Base-by-base conservation (phyloP, 345 rosid genomes). In the Hirschfeldia incana region DNA sequence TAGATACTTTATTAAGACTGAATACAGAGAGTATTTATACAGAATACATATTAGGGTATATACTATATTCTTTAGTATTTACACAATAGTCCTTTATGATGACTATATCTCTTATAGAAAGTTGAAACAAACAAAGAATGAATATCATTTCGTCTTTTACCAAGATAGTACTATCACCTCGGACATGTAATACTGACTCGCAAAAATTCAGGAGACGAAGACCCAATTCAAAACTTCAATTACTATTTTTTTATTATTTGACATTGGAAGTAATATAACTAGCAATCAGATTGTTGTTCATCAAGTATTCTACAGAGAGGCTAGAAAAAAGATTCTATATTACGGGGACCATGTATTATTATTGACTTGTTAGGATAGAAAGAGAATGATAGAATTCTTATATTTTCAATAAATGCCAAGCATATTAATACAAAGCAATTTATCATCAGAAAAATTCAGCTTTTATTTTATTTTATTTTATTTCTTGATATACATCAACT, bases 181-280 rank as follows among this genome's bases (percentile, higher is more conserved):
- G 65, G 51, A 79, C 75, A 79, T 63, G 66, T 68, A 73, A 59
- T 58, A 68, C 28, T 61, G 74, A 73, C 65, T 62, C 16, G 42
- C 42, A 32, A 13, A 39, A 42, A 72, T 13, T 5, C 37, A 26
- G 68, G 32, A 61, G 78, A 79, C 70, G 37, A 73, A 79, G 82
- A 79, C 78, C 69, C n/a, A 27, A 66, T 49, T 49, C 1, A n/a
- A n/a, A n/a, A 13, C n/a, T 34, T 79, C 70, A 60, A 21, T 33
- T 15, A n/a, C 64, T 33, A 13, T 59, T 5, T 44, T 16, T 39
- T 72, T 29, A 46, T 46, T 46, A 15, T 64, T 78, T 72, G 81
- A 78, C 81, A 65, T 28, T 65, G 61, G 36, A 65, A 71, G 58
- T 65, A 64, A 61, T 21, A 21, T 21, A 21, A 0, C 21, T 21